phyloP scores from a whole-genome alignment of 768 basidiomycete genomes.

The Pleurotus platypus region DNA sequence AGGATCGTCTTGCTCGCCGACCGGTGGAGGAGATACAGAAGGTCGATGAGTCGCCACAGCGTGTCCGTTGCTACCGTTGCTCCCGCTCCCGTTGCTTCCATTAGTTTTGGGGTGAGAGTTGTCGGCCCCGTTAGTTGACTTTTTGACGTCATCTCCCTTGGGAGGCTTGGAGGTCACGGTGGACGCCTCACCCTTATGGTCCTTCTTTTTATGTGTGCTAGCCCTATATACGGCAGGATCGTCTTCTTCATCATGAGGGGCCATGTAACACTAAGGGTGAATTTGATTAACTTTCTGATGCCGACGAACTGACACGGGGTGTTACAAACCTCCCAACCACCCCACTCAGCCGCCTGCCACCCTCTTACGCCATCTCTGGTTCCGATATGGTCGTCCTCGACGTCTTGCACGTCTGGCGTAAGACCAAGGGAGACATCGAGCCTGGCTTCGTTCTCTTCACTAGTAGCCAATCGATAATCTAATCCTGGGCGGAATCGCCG shows the following conservation, averaged over 20 bases:
- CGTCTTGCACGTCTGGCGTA: conserved; percentile 58
- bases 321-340: conserved; percentile 83
- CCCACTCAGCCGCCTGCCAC: conserved; percentile 78
- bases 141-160: conserved; percentile 4
- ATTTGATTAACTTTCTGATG: neutral
- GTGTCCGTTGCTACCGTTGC: neutral
- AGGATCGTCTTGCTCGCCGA: conserved; percentile 37
- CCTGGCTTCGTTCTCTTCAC: conserved; percentile 75
- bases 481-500: conserved; percentile 88
- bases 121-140: neutral
- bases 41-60: conserved; percentile 3
- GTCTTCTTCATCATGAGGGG: conserved; percentile 90
- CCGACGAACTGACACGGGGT: conserved; percentile 3
- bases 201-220: conserved; percentile 41
- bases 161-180: conserved; percentile 6
- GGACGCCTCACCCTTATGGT: conserved; percentile 17
- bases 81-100: neutral
- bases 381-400: conserved; percentile 22
- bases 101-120: neutral
- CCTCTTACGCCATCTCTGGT: conserved; percentile 26
- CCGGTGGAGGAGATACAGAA: conserved; percentile 12
- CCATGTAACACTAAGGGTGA: conserved; percentile 78
- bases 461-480: conserved; percentile 93
- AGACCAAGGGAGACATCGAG: conserved; percentile 85
- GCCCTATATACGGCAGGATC: conserved; percentile 93